Base-by-base conservation (phyloP, 2,329 filamentous ascomycete genomes). In the Knoxdaviesia capensis region DNA sequence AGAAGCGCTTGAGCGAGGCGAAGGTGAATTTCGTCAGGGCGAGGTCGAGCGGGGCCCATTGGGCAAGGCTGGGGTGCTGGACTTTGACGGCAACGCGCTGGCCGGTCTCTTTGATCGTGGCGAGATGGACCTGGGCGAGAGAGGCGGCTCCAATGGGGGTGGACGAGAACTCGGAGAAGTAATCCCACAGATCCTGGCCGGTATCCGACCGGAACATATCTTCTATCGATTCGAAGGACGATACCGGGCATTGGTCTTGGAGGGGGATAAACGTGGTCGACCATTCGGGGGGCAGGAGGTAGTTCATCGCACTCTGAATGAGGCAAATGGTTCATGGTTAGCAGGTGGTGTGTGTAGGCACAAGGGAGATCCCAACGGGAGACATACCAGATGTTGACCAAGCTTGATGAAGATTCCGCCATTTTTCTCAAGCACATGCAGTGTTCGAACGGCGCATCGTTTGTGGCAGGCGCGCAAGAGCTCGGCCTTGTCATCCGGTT, bases 401-500 rank as follows among this genome's bases (percentile, higher is more conserved):
- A 98, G 65, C 61, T 98, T 98, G 57, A 98, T 96, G 52, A 96
- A 98, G 48, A 98, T 94, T 31, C 88, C 93, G 30, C 92, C 90
- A 58, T 94, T 96, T 66, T 83, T 85, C 66, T 98, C 90, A 48
- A 96, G 63, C 2, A 92, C 87, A 44, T 69, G 71, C 36, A 96
- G 64, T 1, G 90, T 94, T 47, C 90, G 75, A 52, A 85, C 72
- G 31, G 90, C 90, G 61, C 90, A 98, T 58, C 90, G 74, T 56
- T 92, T 80, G 59, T 98, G 90, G 55, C 90, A 96, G 48, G 77
- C 77, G 50, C 75, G 80, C 41, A 98, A 64, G 34, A 80, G 59
- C n/a, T 60, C 65, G n/a, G 71, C 64, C 54, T 75, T 74, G 56
- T 84, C 73, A 41, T 73, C 68, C 35, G 70, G 65, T 46, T 83